phyloP scores from a whole-genome alignment of 768 basidiomycete genomes.

The Thelephora ganbajun region DNA sequence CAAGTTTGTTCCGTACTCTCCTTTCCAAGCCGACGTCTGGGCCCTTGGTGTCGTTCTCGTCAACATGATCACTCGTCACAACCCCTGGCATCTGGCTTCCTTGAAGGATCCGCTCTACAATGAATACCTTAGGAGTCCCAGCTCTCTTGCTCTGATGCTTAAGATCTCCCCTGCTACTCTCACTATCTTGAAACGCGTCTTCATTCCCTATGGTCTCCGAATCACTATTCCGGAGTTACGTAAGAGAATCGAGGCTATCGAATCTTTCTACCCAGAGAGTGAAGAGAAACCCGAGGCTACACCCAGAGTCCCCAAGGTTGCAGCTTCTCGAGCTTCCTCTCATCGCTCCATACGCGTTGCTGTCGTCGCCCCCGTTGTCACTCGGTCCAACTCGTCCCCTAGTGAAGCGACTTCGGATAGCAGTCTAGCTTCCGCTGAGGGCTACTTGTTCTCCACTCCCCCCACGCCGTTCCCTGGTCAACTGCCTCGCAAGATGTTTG shows the following conservation, averaged over 20 bases:
- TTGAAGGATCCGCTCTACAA: conserved; percentile 30
- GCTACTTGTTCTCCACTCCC: too few relatives aligned
- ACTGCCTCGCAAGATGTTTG: too few relatives aligned
- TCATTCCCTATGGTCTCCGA: conserved; percentile 49
- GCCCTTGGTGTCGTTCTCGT: conserved; percentile 29
- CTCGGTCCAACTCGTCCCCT: too few relatives aligned
- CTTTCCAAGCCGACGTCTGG: conserved; percentile 18
- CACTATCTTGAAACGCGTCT: conserved; percentile 37
- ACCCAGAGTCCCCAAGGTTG: conserved; percentile 20
- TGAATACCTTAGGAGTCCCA: conserved; percentile 28
- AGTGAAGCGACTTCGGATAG: too few relatives aligned
- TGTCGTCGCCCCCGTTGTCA: too few relatives aligned
- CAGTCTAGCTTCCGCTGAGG: too few relatives aligned
- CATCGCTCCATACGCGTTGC: conserved; percentile 41
- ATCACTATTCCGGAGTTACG: conserved; percentile 53
- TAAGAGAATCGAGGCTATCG: conserved; percentile 34
- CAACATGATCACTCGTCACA: conserved; percentile 32
- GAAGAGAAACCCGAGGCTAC: too few relatives aligned
- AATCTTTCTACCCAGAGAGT: conserved; percentile 37
- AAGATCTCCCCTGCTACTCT: conserved; percentile 34
- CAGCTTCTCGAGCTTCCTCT: conserved; percentile 89
- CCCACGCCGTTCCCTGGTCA: too few relatives aligned
- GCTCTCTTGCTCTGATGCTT: conserved; percentile 32
- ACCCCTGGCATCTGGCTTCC: conserved; percentile 34
- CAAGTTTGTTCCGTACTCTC: conserved; percentile 9